These are phyloP conservation scores for Xylariaceae sp. DNA, from an alignment of 2,329 filamentous ascomycete genomes.

Conservation along the genomic window DNA sequence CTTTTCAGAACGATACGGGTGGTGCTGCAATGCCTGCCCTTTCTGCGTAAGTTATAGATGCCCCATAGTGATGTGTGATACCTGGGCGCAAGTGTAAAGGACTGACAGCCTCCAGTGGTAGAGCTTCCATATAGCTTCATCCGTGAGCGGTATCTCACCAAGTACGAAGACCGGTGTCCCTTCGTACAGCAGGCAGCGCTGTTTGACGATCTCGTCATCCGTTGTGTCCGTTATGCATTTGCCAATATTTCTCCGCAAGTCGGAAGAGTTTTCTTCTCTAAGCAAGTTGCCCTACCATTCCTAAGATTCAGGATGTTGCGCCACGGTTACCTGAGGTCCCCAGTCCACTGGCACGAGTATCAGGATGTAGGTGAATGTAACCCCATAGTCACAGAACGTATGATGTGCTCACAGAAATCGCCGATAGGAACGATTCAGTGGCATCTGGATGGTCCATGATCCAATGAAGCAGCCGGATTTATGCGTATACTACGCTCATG, in stretches of 20 bases:
- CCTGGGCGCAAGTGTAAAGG: not conserved
- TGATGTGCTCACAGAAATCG: slow-evolving; percentile 16
- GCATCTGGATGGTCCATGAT: slow-evolving; percentile 65
- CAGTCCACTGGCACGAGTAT: slow-evolving; percentile 58
- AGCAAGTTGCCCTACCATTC: slow-evolving; percentile 67
- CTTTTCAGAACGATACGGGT: slow-evolving; percentile 53
- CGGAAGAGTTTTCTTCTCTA: slow-evolving; percentile 72
- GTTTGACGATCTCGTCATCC: slow-evolving; percentile 73
- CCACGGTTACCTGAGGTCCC: slow-evolving; percentile 59
- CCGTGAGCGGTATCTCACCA: slow-evolving; percentile 49
- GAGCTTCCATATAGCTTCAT: slow-evolving; percentile 55
- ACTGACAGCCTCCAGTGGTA: slow-evolving; percentile 40
- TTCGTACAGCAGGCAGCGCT: slow-evolving; percentile 65
- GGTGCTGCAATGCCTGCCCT: slow-evolving; percentile 60
- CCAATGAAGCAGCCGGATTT: slow-evolving; percentile 60
- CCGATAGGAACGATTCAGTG: slow-evolving; percentile 46
- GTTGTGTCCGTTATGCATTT: slow-evolving; percentile 75
- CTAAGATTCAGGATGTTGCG: slow-evolving; percentile 69
- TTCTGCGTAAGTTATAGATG: slow-evolving; percentile 50
- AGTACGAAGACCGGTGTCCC: slow-evolving; percentile 43
- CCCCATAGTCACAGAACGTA: not conserved
- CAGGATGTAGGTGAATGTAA: slow-evolving; percentile 38
- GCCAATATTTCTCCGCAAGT: slow-evolving; percentile 62
- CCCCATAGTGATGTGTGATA: not conserved
- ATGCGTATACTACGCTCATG: slow-evolving; percentile 78